Evolutionary conservation across 306 rosid genomes (phyloP).

Genomic region (Inga oerstediana): DNA sequence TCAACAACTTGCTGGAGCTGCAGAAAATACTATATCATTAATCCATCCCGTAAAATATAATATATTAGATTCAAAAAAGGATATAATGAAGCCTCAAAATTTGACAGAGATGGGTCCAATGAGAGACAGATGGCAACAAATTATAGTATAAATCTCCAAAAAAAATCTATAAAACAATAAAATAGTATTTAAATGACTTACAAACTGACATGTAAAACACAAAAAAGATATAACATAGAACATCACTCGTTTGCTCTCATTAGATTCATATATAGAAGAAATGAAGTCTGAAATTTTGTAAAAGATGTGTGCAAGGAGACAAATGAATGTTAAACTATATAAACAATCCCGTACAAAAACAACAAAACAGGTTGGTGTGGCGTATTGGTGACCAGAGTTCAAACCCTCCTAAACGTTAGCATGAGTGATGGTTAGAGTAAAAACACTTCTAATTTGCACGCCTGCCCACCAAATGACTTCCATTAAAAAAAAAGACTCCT

Average conservation of each 20-base stretch:
- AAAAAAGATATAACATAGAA: not conserved
- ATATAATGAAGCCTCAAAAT: conserved; percentile 19
- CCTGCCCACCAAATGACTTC: not conserved
- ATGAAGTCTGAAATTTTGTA: not conserved
- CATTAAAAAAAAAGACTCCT: not conserved
- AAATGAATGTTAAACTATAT: not conserved
- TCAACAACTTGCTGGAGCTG: conserved; percentile 94
- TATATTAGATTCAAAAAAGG: conserved; percentile 12
- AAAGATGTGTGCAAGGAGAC: not conserved
- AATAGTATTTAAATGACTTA: not conserved
- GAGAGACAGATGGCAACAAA: conserved; percentile 19
- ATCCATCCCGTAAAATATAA: conserved; percentile 14
- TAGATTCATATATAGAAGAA: not conserved
- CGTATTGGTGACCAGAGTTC: not conserved
- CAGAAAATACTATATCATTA: conserved; percentile 47
- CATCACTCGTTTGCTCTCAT: not conserved
- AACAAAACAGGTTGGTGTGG: not conserved
- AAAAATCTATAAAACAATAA: not conserved
- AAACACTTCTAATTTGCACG: not conserved
- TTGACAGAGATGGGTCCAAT: conserved; percentile 11
- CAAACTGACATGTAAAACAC: not conserved
- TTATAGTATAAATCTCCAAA: not conserved
- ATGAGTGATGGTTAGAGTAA: not conserved
- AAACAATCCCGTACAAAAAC: not conserved
- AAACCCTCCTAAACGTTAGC: not conserved